Base-by-base conservation (phyloP, 2,329 filamentous ascomycete species). In the Aspergillus fumigatus region DNA sequence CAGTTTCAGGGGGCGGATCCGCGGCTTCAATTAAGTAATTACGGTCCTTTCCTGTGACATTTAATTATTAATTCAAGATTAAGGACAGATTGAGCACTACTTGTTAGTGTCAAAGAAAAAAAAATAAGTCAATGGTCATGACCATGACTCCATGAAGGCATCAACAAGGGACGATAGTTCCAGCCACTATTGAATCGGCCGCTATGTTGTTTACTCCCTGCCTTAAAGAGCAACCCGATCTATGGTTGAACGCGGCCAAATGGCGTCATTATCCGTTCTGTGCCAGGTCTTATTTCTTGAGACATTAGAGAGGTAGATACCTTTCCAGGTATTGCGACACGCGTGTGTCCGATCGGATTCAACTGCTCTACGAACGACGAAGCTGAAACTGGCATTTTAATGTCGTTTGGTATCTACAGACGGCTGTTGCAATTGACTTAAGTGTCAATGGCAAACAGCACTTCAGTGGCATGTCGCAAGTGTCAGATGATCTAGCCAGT, bases 1-100 rank as follows among this genome's bases (percentile, higher is more conserved):
- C 52, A 17, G 51, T 52, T 60, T 61, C 57, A 65, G 61, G 61
- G 61, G 62, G 57, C 54, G 62, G 58, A 59, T 57, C 55, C 60
- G 51, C 57, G 57, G 57, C 57, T 56, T 59, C 57, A 61, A 43
- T 60, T 53, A 47, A 54, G 41, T 45, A 45, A 45, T 45, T 45
- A 10, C 10, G 19, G n/a, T 4, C 9, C 41, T 23, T 21, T 45
- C 7, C 41, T 45, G 40, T 19, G 40, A 9, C 10, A 26, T 50
- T 26, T 35, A 35, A 19, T 50, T 50, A 50, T 32, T 50, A 50
- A 50, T 50, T 27, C 21, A 38, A 17, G 40, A 43, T 43, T 43
- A 43, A 10, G 32, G 32, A 17, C 32, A 38, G 32, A 35, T 38
- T 38, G 14, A 38, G 29, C 19, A 43, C 40, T 43, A n/a, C 40